Base-by-base conservation (phyloP, 1,139 yeast genomes). In the Ogataea hybrid region DNA sequence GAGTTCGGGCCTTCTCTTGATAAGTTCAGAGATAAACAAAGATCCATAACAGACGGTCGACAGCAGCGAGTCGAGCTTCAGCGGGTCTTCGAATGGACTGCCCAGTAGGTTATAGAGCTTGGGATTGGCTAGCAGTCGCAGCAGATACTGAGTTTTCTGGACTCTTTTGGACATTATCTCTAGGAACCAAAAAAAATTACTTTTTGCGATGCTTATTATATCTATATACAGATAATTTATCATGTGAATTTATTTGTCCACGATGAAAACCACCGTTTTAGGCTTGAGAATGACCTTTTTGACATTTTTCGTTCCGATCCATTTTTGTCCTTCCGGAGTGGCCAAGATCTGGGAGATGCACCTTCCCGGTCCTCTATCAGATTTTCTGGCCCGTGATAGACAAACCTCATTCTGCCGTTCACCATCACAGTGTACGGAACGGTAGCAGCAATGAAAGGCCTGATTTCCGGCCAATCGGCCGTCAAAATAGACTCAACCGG, bases 371-470 rank as follows among this genome's bases (percentile, higher is more conserved):
- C 62, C 3, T 65, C 56, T 3, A 64, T 54, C 32, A 75, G 58
- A 1, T 60, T 54, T 34, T 65, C 65, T 5, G 61, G 53, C 2
- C 69, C 74, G 14, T 62, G 56, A 46, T 78, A 66, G 25, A 68
- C 67, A 42, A 75, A 75, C 47, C 82, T 72, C 56, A 76, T 70
- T 59, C 80, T 84, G 1, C 95, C 95, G 57, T 87, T 80, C 27
- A 87, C 67, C 53, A 84, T 77, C 9, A 86, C 69, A 44, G 75
- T 79, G 53, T 68, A 81, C 3, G 64, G 63, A 5, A 64, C 54
- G 10, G 50, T 47, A 3, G 67, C 60, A 1, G 78, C 64, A 22
- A 62, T 59, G 8, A 70, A 56, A 2, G 59, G 57, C 46, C 68
- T 69, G 1, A 61, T 42, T 10, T 53, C 53, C 1, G 94, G 94